Evolutionary conservation across 768 basidiomycete species (phyloP), one percentile per base, ranked within the genome.

Genomic region (Imleria badia): DNA sequence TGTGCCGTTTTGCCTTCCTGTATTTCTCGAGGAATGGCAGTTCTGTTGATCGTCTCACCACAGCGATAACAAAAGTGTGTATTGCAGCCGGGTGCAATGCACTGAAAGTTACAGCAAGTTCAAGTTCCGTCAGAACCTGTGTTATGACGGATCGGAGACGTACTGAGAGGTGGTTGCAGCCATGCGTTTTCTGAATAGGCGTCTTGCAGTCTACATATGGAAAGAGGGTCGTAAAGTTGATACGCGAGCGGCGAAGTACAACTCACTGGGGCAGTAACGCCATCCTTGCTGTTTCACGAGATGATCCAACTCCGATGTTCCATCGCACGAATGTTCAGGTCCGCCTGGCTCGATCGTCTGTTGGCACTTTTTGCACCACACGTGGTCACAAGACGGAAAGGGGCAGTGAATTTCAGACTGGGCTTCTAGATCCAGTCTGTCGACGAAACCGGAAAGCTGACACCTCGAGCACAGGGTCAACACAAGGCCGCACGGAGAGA

Each of bases 341-440:
- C 72, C 76, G 23, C 54, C 65, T 11, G 67, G 33, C 0, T 62
- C 64, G 23, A 75, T 52, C 54, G 68, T 39, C 52, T 82, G 80
- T 45, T 78, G 77, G 63, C 86, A 87, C 19, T 63, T 66, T 68
- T 77, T 84, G 66, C 85, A 87, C 86, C 85, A 87, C 29, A 73
- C 69, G 54, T 82, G 71, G 5, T 71, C 64, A 53, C 85, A 87
- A 4, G 62, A 60, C 0, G 72, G 74, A 35, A 78, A 63, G 5
- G 83, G 83, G 58, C 86, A 87, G 17, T 63, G 60, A 12, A 86
- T 65, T 39, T 77, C 72, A 19, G 72, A 69, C 3, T 65, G 57
- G 33, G 65, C 69, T 20, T 74, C 70, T 46, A 80, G 75, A 50
- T 84, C 81, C 1, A 61, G 53, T 42, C 73, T 76, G 62, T 82